Evolutionary conservation across 371 early-diverging fungal species (phyloP).

Genomic region (Mucor mucedo): DNA sequence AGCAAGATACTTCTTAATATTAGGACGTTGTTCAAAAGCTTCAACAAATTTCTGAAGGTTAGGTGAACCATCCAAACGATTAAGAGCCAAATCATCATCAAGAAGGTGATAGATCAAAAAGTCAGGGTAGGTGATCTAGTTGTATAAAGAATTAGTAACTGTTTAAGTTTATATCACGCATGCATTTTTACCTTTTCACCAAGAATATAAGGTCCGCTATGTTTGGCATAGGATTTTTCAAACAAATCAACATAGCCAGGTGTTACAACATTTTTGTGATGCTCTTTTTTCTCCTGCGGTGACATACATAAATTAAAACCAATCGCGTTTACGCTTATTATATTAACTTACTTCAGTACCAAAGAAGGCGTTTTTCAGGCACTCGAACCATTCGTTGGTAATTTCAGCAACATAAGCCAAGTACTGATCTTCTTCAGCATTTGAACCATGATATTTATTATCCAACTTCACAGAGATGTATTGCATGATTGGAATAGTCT

Average conservation of each 20-base stretch:
- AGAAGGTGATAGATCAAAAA: slow-evolving; percentile 33
- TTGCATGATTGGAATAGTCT: slow-evolving; percentile 32
- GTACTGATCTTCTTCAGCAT: slow-evolving; percentile 22
- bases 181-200: slow-evolving; percentile 22
- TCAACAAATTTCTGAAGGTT: slow-evolving; percentile 29
- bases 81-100: slow-evolving; percentile 16
- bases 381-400: slow-evolving; percentile 12
- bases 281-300: slow-evolving; percentile 6
- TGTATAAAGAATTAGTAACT: too few relatives aligned
- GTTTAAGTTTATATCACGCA: too few relatives aligned
- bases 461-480: slow-evolving; percentile 29
- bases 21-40: slow-evolving; percentile 29
- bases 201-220: slow-evolving; percentile 30
- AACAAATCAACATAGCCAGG: slow-evolving; percentile 18
- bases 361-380: not conserved
- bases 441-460: slow-evolving; percentile 31
- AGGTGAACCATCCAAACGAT: slow-evolving; percentile 20
- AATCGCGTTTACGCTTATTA: not conserved
- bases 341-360: slow-evolving; percentile 5
- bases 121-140: slow-evolving; percentile 31
- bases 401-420: slow-evolving; percentile 26
- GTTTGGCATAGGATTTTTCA: slow-evolving; percentile 23
- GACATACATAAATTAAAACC: not conserved
- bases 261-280: not conserved
- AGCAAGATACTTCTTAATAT: slow-evolving; percentile 22